Percentiles rank a stretch among this genome's conserved stretches.
Evolutionary conservation across 148 eudicot species (phyloP).

Genomic region (Nepenthes mirabilis): DNA sequence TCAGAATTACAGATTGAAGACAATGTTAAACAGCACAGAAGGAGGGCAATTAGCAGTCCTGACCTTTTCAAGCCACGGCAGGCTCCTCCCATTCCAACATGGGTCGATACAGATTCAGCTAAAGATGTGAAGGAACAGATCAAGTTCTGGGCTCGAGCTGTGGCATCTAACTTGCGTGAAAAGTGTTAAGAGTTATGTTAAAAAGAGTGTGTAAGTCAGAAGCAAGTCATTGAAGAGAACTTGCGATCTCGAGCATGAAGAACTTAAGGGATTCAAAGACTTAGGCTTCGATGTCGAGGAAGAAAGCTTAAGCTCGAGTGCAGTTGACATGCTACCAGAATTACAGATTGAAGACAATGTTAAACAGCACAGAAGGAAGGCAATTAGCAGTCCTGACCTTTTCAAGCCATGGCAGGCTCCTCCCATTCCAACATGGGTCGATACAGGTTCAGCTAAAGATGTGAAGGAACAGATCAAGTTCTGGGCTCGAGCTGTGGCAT

Average conservation of each 20-base stretch:
- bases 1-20: constrained; percentile 26
- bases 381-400: constrained; percentile 13
- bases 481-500: constrained; percentile 90
- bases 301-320: constrained; percentile 17
- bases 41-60: neutral
- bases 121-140: constrained; percentile 70
- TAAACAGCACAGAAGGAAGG: neutral
- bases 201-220: too few species aligned
- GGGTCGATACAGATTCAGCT: constrained; percentile 31
- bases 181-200: constrained; percentile 17
- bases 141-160: constrained; percentile 88
- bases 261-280: constrained; percentile 26
- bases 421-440: too few species aligned
- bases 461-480: constrained; percentile 72
- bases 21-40: neutral
- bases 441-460: constrained; percentile 27
- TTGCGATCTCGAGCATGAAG: constrained; percentile 17
- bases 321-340: constrained; percentile 16
- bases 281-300: constrained; percentile 22
- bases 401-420: constrained; percentile 17
- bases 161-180: constrained; percentile 67
- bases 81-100: constrained; percentile 8
- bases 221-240: constrained; percentile 20
- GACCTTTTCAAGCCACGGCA: constrained; percentile 17
- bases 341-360: constrained; percentile 23